A percentile compares a stretch with the other conserved stretches of the same genome.
Evolutionary conservation across 176 grass and related monocot species (phyloP).

Genomic region (Canna indica): DNA sequence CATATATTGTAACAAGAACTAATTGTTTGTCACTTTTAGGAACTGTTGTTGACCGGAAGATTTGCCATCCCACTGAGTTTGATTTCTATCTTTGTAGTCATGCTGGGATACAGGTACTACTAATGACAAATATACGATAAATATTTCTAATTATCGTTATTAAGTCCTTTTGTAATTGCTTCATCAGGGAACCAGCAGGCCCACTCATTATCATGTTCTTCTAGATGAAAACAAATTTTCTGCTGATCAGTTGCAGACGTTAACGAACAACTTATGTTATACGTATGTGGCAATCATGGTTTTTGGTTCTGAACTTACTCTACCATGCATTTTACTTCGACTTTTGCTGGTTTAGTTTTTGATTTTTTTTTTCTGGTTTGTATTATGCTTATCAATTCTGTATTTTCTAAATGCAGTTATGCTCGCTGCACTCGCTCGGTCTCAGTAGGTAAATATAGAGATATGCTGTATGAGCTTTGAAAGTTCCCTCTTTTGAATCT

Average conservation of each 20-base stretch:
- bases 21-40: constrained; percentile 30
- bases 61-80: constrained; percentile 85
- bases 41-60: constrained; percentile 65
- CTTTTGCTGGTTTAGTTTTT: not conserved
- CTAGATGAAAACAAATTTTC: constrained; percentile 63
- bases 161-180: not conserved
- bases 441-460: constrained; percentile 46
- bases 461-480: no score
- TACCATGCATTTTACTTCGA: not conserved
- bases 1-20: no score
- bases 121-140: no score
- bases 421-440: constrained; percentile 82
- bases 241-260: constrained; percentile 49
- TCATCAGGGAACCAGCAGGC: constrained; percentile 83
- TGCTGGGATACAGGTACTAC: constrained; percentile 83
- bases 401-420: constrained; percentile 68
- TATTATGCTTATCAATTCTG: no score
- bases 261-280: constrained; percentile 91
- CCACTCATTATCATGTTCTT: constrained; percentile 69
- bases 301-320: constrained; percentile 1
- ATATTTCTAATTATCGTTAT: not conserved
- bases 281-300: no score
- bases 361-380: not conserved
- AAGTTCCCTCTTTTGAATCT: no score
- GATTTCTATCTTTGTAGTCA: constrained; percentile 91